These are phyloP conservation scores for Guillardia theta DNA, from an alignment of 78 protist species.

Conservation along the genomic window DNA sequence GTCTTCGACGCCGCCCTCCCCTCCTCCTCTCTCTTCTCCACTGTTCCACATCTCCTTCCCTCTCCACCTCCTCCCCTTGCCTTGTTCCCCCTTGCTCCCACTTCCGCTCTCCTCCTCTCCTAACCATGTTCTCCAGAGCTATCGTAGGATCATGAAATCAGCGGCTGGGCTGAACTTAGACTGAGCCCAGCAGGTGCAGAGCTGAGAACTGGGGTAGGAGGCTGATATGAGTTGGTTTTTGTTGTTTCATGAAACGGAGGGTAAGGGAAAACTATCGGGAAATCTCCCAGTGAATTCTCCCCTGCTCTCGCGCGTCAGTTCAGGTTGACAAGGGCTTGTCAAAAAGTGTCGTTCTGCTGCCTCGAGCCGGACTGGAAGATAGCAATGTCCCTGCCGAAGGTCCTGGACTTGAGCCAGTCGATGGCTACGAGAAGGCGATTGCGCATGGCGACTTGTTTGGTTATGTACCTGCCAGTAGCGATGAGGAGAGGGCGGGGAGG, in stretches of 20 bases:
- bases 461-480: not conserved
- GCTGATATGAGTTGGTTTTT: too few relatives aligned
- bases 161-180: too few relatives aligned
- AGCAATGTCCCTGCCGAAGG: not conserved
- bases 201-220: too few relatives aligned
- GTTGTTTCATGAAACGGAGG: too few relatives aligned
- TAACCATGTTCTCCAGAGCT: not conserved
- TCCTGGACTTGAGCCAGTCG: not conserved
- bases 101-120: not conserved
- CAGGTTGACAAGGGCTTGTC: too few relatives aligned
- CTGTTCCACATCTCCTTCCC: not conserved
- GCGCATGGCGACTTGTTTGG: not conserved
- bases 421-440: not conserved
- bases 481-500: not conserved
- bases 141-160: too few relatives aligned
- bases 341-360: too few relatives aligned
- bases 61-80: not conserved
- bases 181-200: too few relatives aligned
- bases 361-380: not conserved
- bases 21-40: not conserved
- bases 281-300: too few relatives aligned
- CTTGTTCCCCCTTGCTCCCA: not conserved
- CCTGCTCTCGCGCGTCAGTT: too few relatives aligned
- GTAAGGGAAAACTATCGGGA: too few relatives aligned
- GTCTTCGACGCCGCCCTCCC: too few relatives aligned